Base-by-base conservation (phyloP, 139 green algal species). In the Chlamydomonas incerta region DNA sequence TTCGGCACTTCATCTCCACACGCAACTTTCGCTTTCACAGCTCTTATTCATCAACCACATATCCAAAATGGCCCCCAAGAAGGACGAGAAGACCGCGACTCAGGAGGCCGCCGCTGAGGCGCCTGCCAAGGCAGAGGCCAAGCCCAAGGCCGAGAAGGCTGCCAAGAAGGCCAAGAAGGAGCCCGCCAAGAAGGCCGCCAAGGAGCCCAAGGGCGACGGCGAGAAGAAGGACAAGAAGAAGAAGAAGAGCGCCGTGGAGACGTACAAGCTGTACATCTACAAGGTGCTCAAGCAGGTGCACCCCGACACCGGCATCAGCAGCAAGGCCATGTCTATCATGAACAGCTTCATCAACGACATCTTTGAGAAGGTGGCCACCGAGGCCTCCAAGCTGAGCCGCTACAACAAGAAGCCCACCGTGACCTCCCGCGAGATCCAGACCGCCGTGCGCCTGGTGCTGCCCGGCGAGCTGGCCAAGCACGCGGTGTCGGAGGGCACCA, bases 231-330 rank as follows among this genome's bases (percentile, higher is more conserved):
- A 74, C 28, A 82, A 70, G 74, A 96, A 96, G 87, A 60, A 47
- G 35, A 94, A 90, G 89, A 86, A 24, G 41, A 50, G 41, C 41
- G 41, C 41, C 41, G 41, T 50, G 90, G 96, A 98, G 93, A 97
- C 95, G 76, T 99, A 98, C 96, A 99, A 99, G 95, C 98, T 99
- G 74, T 99, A 99, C 94, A 99, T 99, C 92, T 99, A 99, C 95
- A 98, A 98, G 93, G 96, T 98, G 76, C 89, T 96, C 33, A 97
- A 92, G 80, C 84, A 92, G 88, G 96, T 99, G 87, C 97, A 99
- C 93, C 97, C 97, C 66, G 97, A 99, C 92, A 99, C 96, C 72
- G 96, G 96, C 85, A 98, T 99, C 90, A 96, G 90, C 91, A 96
- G 89, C 92, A 99, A 98, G 95, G 97, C 97, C 70, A 99, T 99